A percentile compares a stretch with the other conserved stretches of the same genome.
These are phyloP conservation scores for Adansonia digitata DNA, from an alignment of 345 rosid genomes.

Conservation along the genomic window DNA sequence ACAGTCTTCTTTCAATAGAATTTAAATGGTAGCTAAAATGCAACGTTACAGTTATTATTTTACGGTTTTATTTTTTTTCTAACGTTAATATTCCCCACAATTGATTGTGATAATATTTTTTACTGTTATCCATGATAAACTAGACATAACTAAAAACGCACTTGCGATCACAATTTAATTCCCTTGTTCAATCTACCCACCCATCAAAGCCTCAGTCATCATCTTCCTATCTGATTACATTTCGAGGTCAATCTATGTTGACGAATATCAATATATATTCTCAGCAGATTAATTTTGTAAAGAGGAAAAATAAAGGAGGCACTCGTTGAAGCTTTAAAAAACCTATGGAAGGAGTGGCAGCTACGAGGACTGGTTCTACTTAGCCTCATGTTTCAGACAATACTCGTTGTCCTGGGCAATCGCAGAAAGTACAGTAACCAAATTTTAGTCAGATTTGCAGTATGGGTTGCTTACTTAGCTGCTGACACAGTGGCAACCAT, in stretches of 20 bases:
- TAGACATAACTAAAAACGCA: too few relatives aligned
- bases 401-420: slow-evolving; percentile 10
- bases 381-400: slow-evolving; percentile 19
- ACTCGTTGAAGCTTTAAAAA: neutral
- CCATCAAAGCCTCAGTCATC: neutral
- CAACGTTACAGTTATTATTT: too few relatives aligned
- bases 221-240: neutral
- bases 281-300: neutral
- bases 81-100: too few relatives aligned
- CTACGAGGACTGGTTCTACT: slow-evolving; percentile 1
- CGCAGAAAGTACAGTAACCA: slow-evolving; percentile 3
- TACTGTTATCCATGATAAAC: too few relatives aligned
- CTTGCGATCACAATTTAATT: too few relatives aligned
- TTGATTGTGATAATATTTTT: too few relatives aligned
- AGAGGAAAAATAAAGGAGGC: neutral
- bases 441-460: neutral
- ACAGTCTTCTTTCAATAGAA: neutral
- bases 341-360: slow-evolving; percentile 25
- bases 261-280: neutral
- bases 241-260: neutral
- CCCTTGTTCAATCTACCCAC: neutral
- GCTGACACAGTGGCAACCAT: slow-evolving; percentile 23
- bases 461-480: slow-evolving; percentile 23
- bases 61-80: too few relatives aligned
- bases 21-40: too few relatives aligned